Base-by-base conservation (phyloP, 75 land plant species). In the Pinus albicaulis region DNA sequence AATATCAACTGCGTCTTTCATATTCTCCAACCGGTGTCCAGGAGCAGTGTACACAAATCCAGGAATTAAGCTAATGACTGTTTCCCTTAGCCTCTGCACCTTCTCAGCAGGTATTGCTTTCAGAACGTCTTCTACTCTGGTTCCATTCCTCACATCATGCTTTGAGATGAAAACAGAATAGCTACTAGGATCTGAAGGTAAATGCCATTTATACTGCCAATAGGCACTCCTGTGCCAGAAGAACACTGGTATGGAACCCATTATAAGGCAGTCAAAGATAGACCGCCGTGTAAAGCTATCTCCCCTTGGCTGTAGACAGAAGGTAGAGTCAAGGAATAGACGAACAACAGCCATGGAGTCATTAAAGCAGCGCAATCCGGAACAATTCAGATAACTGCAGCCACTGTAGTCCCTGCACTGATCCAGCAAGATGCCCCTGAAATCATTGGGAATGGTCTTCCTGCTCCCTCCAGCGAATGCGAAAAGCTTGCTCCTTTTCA, bases 221-320 rank as follows among this genome's bases (percentile, higher is more conserved):
- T 91, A 86, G 24, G 92, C 88, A 48, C 78, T 87, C 68, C 86
- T 73, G 57, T 62, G 56, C 94, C 94, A 93, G 89, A 93, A 93
- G 79, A 91, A 84, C 20, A 93, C 94, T 38, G 94, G 96, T 26
- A 93, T 85, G 62, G 93, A 77, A 23, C 96, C 96, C 26, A 92
- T 90, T 34, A 93, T 65, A 79, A 93, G 84, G 80, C 91, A 91
- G 74, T 93, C 96, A 80, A 91, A 93, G 19, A 85, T 84, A 17
- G 96, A 93, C 75, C 88, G 74, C 34, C 94, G 72, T 3, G 96
- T 93, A 83, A 80, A 89, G 76, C 90, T 89, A 63, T 91, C 96
- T 3, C 96, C 96, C 4, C 90, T 75, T 34, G 96, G 96, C 81
- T 93, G 96, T 23, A 93, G 60, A 69, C 96, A 93, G 76, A 93